These are phyloP conservation scores for Claviceps humidiphila DNA, from an alignment of 2,329 filamentous ascomycete genomes.

Conservation along the genomic window DNA sequence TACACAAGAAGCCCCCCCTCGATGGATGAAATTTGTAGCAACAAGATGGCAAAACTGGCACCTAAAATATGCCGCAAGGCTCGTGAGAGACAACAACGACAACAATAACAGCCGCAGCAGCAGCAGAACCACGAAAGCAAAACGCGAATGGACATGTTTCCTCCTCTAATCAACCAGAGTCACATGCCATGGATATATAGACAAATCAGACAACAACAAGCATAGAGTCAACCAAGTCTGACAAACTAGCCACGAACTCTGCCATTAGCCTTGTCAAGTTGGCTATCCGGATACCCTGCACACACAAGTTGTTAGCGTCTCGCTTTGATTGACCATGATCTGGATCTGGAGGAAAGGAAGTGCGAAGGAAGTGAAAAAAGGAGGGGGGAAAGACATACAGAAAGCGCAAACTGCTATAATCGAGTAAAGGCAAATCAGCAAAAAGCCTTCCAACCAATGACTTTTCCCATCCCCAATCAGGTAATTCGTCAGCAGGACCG, in stretches of 20 bases:
- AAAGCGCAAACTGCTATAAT: constrained; percentile 62
- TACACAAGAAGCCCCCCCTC: too few species aligned
- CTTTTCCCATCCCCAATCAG: constrained; percentile 71
- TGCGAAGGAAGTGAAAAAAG: background rate
- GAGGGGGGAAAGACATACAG: constrained; percentile 31
- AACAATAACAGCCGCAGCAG: too few species aligned
- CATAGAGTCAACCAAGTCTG: too few species aligned
- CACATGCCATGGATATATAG: too few species aligned
- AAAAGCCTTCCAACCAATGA: constrained; percentile 67
- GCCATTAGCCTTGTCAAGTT: constrained; percentile 5
- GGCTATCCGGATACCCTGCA: constrained; percentile 6
- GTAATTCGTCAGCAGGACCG: constrained; percentile 72
- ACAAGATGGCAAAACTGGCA: too few species aligned
- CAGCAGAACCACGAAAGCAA: too few species aligned
- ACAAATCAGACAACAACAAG: background rate
- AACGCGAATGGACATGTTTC: too few species aligned
- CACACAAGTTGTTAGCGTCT: background rate
- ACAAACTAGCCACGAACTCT: background rate
- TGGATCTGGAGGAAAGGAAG: background rate
- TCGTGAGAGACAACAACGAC: too few species aligned
- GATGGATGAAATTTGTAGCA: too few species aligned
- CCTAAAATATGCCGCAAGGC: too few species aligned
- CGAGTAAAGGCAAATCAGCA: constrained; percentile 64
- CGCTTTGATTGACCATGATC: background rate
- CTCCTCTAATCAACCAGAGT: background rate